Conservation (phyloP, 208 protist species). For the Paratrypanosoma confusum region DNA sequence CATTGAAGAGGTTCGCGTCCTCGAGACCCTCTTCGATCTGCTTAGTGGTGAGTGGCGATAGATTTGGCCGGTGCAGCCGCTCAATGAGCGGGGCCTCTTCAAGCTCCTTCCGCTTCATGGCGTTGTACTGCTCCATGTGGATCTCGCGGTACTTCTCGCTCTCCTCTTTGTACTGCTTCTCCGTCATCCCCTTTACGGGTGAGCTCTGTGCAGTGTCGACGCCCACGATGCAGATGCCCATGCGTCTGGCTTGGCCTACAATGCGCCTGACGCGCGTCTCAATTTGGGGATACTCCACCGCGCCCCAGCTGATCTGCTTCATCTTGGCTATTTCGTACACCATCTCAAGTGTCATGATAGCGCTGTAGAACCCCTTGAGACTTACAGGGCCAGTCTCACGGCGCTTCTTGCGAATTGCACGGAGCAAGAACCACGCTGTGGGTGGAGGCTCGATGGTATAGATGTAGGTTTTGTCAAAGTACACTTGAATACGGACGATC, state of each 20-base stretch:
- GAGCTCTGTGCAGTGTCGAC: conserved; percentile 59
- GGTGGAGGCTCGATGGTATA: conserved; percentile 81
- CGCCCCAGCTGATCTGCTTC: conserved; percentile 69
- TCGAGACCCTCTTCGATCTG: conserved; percentile 68
- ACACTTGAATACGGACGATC: conserved; percentile 83
- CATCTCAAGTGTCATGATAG: conserved; percentile 85
- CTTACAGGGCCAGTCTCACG: conserved; percentile 58
- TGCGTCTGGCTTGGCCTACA: conserved; percentile 72
- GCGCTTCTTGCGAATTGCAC: conserved; percentile 69
- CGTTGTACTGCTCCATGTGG: conserved; percentile 69
- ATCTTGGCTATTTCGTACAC: conserved; percentile 86
- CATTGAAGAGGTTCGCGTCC: conserved; percentile 68
- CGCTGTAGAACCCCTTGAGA: conserved; percentile 49
- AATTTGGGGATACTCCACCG: conserved; percentile 68
- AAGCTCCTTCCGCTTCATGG: conserved; percentile 51
- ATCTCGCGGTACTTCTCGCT: conserved; percentile 51
- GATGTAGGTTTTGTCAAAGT: conserved; percentile 86
- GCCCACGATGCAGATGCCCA: conserved; percentile 83
- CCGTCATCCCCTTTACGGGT: conserved; percentile 71
- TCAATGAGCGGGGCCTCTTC: conserved; percentile 64
- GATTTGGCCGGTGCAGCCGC: conserved; percentile 63
- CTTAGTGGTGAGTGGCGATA: conserved; percentile 37
- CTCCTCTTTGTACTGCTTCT: conserved; percentile 60
- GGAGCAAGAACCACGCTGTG: conserved; percentile 77
- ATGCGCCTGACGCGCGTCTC: conserved; percentile 76